Base-by-base conservation (phyloP, 768 basidiomycete genomes). In the Mycena rosella region DNA sequence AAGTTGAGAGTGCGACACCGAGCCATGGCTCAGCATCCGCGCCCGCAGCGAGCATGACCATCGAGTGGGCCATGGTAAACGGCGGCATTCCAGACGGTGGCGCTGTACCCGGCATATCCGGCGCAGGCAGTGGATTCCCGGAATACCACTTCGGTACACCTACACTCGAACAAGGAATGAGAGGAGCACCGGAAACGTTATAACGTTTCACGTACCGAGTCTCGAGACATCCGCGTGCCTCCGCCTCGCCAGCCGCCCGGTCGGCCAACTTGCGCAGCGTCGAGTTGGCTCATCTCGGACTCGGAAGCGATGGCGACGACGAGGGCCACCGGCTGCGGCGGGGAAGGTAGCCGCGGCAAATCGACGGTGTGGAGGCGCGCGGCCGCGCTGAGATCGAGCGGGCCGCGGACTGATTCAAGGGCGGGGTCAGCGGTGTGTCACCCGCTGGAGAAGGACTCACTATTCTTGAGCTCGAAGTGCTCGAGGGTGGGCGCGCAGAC, bases 141-240 rank as follows among this genome's bases (percentile, higher is more conserved):
- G 48, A 56, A 49, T 63, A 60, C 69, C 69, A 70, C 24, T 70
- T 56, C 3, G 68, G 63, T 13, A 63, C 56, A 8, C 66, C 66
- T 63, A 48, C 17, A 29, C 42, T 34, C 20, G 9, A 34, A 34
- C 5, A 38, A 8, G 8, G 38, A 15, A 30, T 53, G 24, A 53
- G 36, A 4, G 22, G 3, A 2, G 3, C 8, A 29, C 11, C n/a
- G n/a, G n/a, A n/a, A n/a, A 10, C 8, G n/a, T 30, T 3, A 15
- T 6, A 20, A 15, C 5, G 17, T 1, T 22, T 15, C 6, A 4
- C 62, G 13, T 47, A 45, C 68, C 68, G 15, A 69, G 59, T 20
- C 24, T 54, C 17, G 68, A 69, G 38, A 56, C 53, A 54, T 69
- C 68, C 2, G 68, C 17, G 17, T 53, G 52, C 42, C 68, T 30